Base-by-base conservation (phyloP, 2,329 filamentous ascomycete genomes). In the Talaromyces sp. region DNA sequence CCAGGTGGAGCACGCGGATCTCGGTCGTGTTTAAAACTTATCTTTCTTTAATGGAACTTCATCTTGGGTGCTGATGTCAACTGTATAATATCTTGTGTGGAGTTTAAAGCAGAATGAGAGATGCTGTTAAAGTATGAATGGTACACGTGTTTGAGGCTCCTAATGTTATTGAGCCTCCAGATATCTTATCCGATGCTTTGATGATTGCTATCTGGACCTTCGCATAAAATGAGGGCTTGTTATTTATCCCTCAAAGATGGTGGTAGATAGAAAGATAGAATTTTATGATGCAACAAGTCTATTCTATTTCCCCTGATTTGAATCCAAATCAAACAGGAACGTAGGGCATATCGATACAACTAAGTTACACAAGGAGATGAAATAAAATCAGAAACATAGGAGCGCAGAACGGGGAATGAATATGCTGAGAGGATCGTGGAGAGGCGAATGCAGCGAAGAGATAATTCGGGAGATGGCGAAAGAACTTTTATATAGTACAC, bases 331-430 rank as follows among this genome's bases (percentile, higher is more conserved):
- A 50, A 41, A 55, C 45, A 54, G 50, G 46, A 51, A 54, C 52
- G 47, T 52, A 55, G 48, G 52, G 54, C 60, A 60, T 63, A 67
- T 55, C 64, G 58, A 58, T 67, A 66, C 62, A 27, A 66, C 50
- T 59, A 62, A 66, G 64, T 66, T 66, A 66, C 62, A 66, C 62
- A 67, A 43, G 49, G 19, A 45, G 35, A 51, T 49, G 46, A 45
- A 27, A 55, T 47, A 49, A 47, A 22, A 48, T 55, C 60, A 39
- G 27, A 55, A 41, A n/a, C n/a, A 56, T 53, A 51, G 56, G 57
- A 60, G 60, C 60, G 54, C 52, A 60, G 49, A 60, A 53, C 45
- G 50, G 58, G 58, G 53, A 60, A 61, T 59, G 55, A 50, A 56
- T 56, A 63, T 64, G 60, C 58, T 53, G 55, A 48, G 41, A 54